These are phyloP conservation scores for Paramecium bursaria DNA, from an alignment of 73 alveolate genomes.

Conservation along the genomic window DNA sequence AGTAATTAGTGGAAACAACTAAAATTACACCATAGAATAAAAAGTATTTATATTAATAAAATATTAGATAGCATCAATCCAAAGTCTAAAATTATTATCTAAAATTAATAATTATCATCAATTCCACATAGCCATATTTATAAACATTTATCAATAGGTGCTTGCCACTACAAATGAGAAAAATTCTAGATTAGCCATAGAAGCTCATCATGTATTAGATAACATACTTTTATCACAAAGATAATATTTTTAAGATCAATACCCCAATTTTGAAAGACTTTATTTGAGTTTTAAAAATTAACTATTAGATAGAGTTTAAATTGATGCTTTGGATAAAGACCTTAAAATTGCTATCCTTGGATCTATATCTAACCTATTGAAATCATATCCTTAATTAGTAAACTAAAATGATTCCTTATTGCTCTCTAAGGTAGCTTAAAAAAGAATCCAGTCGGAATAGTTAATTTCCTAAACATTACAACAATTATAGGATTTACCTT, in stretches of 20 bases:
- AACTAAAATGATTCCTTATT: not conserved
- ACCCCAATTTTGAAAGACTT: not conserved
- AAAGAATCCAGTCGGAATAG: constrained; percentile 6
- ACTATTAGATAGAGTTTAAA: not conserved
- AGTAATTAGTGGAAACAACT: no score
- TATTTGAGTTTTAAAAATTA: not conserved
- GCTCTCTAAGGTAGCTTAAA: not conserved
- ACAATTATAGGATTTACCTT: not conserved
- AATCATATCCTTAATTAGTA: not conserved
- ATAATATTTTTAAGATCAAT: not conserved
- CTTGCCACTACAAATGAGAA: constrained; percentile 18
- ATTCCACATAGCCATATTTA: no score
- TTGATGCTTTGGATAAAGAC: constrained; percentile 50
- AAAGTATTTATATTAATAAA: no score
- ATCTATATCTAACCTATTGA: not conserved
- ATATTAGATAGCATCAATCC: no score
- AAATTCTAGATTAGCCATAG: not conserved
- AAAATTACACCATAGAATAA: no score
- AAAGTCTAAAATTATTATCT: no score
- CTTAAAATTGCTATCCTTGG: not conserved
- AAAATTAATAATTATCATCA: no score
- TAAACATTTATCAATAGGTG: no score
- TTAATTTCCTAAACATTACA: not conserved
- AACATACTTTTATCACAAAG: not conserved
- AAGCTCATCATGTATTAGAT: not conserved